These are phyloP conservation scores for Toxicodendron radicans DNA, from an alignment of 345 rosid species.

Conservation along the genomic window DNA sequence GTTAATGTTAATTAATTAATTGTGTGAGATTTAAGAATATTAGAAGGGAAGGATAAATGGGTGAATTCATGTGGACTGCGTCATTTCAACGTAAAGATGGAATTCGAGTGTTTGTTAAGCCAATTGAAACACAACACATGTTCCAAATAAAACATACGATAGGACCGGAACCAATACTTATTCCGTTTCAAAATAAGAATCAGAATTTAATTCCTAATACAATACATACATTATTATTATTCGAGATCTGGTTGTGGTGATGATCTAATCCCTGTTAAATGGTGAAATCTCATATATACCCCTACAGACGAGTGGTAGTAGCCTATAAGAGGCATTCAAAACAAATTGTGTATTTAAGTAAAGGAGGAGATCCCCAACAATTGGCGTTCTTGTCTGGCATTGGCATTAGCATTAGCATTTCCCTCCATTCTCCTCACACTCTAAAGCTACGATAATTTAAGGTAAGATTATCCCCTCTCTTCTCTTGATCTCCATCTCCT, in stretches of 20 bases:
- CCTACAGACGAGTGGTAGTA: neutral
- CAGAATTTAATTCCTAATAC: no score
- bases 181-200: no score
- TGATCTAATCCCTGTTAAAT: no score
- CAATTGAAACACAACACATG: no score
- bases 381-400: neutral
- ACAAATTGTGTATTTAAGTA: neutral
- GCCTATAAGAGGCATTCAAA: no score
- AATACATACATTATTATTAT: no score
- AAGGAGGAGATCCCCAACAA: neutral
- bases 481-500: neutral
- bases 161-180: no score
- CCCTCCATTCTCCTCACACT: constrained; percentile 8
- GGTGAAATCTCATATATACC: neutral
- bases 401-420: neutral
- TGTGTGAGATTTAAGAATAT: no score
- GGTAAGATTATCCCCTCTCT: neutral
- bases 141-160: no score
- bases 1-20: no score
- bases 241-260: no score
- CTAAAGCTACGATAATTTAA: neutral
- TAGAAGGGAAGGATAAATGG: neutral
- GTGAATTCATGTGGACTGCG: neutral
- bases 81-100: neutral
- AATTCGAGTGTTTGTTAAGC: neutral